Conservation (phyloP, 1,284 basidiomycete species). For the Caloboletus firmus region DNA sequence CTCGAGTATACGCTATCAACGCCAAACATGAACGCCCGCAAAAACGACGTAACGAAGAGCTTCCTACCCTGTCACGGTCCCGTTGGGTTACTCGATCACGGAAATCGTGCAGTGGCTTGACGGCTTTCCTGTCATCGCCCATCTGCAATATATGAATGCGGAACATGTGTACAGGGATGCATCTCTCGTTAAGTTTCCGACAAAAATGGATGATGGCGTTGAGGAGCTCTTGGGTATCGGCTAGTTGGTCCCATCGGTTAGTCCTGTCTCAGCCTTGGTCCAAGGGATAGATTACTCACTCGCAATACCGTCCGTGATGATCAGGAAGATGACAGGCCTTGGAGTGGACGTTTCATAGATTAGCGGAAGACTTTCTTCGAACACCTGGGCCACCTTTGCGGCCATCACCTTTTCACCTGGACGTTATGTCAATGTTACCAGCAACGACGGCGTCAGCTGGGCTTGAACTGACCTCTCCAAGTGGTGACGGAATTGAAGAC, state of each 20-base stretch:
- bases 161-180: conserved; percentile 23
- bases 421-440: neutral
- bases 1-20: conserved; percentile 21
- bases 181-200: conserved; percentile 10
- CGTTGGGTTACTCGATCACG: conserved; percentile 19
- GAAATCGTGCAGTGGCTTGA: conserved; percentile 27
- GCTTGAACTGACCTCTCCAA: conserved; percentile 21
- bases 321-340: conserved; percentile 20
- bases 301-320: conserved; percentile 27
- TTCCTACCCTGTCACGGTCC: conserved; percentile 21
- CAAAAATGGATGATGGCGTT: conserved; percentile 14
- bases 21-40: neutral
- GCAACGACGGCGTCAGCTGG: no score
- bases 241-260: conserved; percentile 5
- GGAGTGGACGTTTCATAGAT: conserved; percentile 2
- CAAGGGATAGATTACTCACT: conserved; percentile 12
- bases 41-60: neutral
- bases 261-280: neutral
- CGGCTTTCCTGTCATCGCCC: conserved; percentile 26
- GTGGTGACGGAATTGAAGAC: conserved; percentile 24
- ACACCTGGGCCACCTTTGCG: conserved; percentile 19
- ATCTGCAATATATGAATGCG: conserved; percentile 29
- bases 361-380: conserved; percentile 17
- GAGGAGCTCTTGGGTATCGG: conserved; percentile 17
- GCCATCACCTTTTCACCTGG: conserved; percentile 22